Evolutionary conservation across 2,329 filamentous ascomycete genomes (phyloP).

Genomic region (Aspergillus fructus): DNA sequence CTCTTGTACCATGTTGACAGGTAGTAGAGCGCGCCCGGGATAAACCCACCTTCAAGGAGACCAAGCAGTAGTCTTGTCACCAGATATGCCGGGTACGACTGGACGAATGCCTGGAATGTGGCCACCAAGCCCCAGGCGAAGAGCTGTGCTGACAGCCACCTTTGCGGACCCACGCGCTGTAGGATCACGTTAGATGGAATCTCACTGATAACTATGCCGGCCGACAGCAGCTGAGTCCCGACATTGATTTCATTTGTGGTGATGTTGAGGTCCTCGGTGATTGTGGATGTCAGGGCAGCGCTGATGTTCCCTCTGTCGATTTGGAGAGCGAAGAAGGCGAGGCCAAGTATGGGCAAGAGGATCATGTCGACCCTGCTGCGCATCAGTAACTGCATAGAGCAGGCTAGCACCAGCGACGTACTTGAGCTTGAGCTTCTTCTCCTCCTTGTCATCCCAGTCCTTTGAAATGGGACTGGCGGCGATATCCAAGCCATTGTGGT

Average conservation of each 20-base stretch:
- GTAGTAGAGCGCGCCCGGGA: conserved; percentile 49
- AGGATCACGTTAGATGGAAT: conserved; percentile 57
- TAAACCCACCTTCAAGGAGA: conserved; percentile 56
- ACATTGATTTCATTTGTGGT: conserved; percentile 57
- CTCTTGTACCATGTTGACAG: conserved; percentile 58
- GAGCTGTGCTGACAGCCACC: conserved; percentile 55
- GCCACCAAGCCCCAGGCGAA: conserved; percentile 56
- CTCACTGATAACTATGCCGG: conserved; percentile 50
- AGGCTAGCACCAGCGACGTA: conserved; percentile 8
- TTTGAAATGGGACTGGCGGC: conserved; percentile 18
- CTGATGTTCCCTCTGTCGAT: conserved; percentile 44
- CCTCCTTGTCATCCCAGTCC: conserved; percentile 28
- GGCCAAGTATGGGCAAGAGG: conserved; percentile 29
- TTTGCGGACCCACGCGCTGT: conserved; percentile 51
- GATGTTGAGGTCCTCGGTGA: conserved; percentile 52
- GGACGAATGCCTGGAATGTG: conserved; percentile 56
- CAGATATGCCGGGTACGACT: conserved; percentile 49
- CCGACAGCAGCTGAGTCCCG: conserved; percentile 52
- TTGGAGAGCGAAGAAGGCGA: conserved; percentile 57
- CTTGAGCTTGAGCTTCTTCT: conserved; percentile 26
- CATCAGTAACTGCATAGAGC: not conserved
- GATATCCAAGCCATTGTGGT: conserved; percentile 13
- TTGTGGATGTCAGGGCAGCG: conserved; percentile 54
- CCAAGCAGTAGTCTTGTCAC: conserved; percentile 54
- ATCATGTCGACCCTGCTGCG: conserved; percentile 28